phyloP scores from a whole-genome alignment of 2,329 filamentous ascomycete species.

The Venturia oleaginea region DNA sequence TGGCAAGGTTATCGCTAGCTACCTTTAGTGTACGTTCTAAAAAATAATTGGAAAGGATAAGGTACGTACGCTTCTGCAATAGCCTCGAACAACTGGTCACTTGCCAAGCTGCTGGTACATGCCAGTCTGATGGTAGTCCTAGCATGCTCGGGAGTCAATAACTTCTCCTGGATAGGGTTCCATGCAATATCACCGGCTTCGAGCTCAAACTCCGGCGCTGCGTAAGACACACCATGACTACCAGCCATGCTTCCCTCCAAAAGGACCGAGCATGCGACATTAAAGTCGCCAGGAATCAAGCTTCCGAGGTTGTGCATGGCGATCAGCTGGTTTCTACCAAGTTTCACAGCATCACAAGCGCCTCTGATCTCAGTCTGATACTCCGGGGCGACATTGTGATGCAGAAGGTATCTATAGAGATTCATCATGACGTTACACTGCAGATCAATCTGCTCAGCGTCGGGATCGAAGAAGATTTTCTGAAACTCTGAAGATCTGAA shows the following conservation, averaged over 20 bases:
- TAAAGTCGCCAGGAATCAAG: conserved; percentile 68
- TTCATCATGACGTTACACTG: conserved; percentile 65
- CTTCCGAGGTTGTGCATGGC: conserved; percentile 43
- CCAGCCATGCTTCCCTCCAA: conserved; percentile 45
- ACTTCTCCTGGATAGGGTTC: not conserved
- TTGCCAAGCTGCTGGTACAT: conserved; percentile 37
- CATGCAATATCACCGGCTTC: not conserved
- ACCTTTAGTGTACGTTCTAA: not conserved
- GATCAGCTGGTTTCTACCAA: conserved; percentile 48
- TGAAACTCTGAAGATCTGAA: conserved; percentile 42
- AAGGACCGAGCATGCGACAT: conserved; percentile 61
- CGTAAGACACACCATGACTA: not conserved
- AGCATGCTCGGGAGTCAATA: conserved; percentile 25
- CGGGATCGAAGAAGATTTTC: conserved; percentile 40
- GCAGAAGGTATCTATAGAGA: conserved; percentile 79
- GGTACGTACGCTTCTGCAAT: conserved; percentile 15
- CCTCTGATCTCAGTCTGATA: conserved; percentile 57
- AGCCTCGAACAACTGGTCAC: conserved; percentile 31
- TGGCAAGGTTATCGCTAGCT: conserved; percentile 11
- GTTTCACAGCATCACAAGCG: conserved; percentile 57
- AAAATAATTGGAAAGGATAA: not conserved
- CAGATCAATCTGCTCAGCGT: conserved; percentile 44
- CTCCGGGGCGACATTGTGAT: conserved; percentile 81
- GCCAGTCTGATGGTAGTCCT: conserved; percentile 41
- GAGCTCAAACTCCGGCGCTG: not conserved